These are phyloP conservation scores for Ballota nigra DNA, from an alignment of 257 asterid genomes.

Conservation along the genomic window DNA sequence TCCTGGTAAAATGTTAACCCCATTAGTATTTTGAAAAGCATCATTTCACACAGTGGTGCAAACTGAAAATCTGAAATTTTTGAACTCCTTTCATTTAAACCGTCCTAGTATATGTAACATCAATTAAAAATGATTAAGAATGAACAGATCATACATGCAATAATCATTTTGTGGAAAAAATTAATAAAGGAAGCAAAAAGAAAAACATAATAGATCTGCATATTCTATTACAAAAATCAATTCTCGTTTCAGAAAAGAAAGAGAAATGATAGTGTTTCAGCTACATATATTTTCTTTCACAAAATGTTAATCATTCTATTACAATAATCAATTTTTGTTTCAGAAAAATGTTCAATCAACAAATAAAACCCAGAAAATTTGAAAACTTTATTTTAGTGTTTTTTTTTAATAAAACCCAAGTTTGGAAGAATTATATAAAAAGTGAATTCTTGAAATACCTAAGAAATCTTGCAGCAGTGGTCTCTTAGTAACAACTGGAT, in stretches of 20 bases:
- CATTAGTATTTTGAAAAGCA: too few species aligned
- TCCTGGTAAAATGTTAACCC: background rate
- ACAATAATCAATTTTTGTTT: too few species aligned
- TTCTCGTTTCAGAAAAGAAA: too few species aligned
- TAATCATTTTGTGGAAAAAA: background rate
- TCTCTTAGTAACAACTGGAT: background rate
- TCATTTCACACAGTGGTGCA: background rate
- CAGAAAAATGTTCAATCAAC: too few species aligned
- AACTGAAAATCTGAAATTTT: background rate
- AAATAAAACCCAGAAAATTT: too few species aligned
- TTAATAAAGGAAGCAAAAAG: background rate
- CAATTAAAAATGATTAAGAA: background rate
- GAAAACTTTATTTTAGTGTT: too few species aligned
- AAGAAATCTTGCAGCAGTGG: background rate
- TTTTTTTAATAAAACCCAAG: too few species aligned
- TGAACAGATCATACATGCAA: conserved; percentile 11
- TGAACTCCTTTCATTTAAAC: background rate
- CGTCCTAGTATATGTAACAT: background rate
- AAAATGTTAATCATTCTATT: too few species aligned
- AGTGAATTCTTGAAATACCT: conserved; percentile 8
- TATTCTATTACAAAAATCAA: background rate
- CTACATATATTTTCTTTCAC: too few species aligned
- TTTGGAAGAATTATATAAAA: too few species aligned
- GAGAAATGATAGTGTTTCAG: too few species aligned
- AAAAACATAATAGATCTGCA: background rate